Evolutionary conservation across 352 stramenopile species (phyloP), one percentile per base, ranked within the genome.

Genomic region (Globisporangium spinosum): DNA sequence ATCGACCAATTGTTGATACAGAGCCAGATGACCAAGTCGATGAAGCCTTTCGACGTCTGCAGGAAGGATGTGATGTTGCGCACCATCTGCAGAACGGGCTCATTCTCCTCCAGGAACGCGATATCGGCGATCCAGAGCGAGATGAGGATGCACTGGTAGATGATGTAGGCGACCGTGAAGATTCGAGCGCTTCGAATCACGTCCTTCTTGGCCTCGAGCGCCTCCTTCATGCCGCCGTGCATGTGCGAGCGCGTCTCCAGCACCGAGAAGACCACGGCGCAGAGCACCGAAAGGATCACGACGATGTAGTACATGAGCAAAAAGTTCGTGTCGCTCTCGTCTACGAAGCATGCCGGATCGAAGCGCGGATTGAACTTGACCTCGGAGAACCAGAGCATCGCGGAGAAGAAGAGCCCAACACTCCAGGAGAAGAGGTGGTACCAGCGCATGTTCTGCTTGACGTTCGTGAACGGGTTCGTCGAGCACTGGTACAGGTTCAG

Each of bases 381-480:
- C 25, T 62, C 76, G 0, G 79, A 89, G 58, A 84, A 40, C 83
- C 83, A 95, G 34, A 93, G 65, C 34, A 78, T 65, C 10, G 65
- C 65, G 2, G 82, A 79, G 47, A 90, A 89, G 5, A 92, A 45
- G 8, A 62, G 60, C 17, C 85, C 85, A 0, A 88, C 68, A 22
- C 78, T 73, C 87, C 87, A 95, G 0, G 85, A 89, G 57, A 94
- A 91, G 23, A 70, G 69, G 73, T 95, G 86, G 59, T 93, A 96
- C 62, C 74, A 79, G 20, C 77, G 75, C 65, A 90, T 72, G 67
- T 89, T 95, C 23, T 80, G 72, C 67, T 83, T 77, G 58, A 91
- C 78, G 65, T 95, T 94, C 51, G 83, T 91, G 72, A 97, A 97
- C 51, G 89, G 89, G 68, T 96, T 96, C 17, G 87, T 96, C 22